phyloP scores from a whole-genome alignment of 225 moss, liverwort and hornwort species.

The Climacium dendroides region DNA sequence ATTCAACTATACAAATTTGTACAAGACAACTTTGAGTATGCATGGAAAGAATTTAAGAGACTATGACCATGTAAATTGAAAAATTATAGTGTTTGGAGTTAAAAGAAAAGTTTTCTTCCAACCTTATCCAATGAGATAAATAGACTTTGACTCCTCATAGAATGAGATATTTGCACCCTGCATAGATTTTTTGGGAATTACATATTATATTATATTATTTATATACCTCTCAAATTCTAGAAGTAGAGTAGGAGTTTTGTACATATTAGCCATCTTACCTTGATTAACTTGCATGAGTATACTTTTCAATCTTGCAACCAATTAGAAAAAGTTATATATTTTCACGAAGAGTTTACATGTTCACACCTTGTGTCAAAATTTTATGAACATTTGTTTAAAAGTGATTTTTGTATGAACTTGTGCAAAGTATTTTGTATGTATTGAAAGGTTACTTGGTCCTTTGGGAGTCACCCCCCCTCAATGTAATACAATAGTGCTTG shows the following conservation, averaged over 20 bases:
- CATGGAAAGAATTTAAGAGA: background rate
- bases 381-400: fast-evolving
- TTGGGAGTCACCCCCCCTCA: fast-evolving
- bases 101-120: fast-evolving
- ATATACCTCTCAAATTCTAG: fast-evolving
- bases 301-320: background rate
- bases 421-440: fast-evolving
- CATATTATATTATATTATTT: fast-evolving
- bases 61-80: background rate
- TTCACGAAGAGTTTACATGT: fast-evolving
- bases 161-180: background rate
- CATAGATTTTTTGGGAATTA: background rate
- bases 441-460: too few species aligned
- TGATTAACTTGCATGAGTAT: background rate
- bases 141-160: background rate
- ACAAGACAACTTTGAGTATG: background rate
- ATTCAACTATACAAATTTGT: background rate
- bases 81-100: background rate
- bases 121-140: fast-evolving
- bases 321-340: too few species aligned
- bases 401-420: background rate
- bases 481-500: background rate
- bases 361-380: background rate
- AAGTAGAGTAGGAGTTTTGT: background rate
- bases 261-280: fast-evolving